Base-by-base conservation (phyloP, 2,329 filamentous ascomycete species). In the Talaromyces funiculosus region DNA sequence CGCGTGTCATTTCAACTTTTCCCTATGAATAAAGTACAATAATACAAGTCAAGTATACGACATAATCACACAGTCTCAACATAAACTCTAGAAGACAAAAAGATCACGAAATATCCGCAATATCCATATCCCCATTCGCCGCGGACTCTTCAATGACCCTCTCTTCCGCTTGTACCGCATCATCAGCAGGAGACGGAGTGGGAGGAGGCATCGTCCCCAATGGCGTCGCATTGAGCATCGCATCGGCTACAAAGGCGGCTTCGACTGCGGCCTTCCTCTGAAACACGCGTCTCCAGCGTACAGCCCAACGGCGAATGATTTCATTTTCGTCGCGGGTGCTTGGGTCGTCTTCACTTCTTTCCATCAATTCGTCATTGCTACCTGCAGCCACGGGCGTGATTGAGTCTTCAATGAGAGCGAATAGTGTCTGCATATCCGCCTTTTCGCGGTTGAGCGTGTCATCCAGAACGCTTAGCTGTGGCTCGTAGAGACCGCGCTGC, bases 241-340 rank as follows among this genome's bases (percentile, higher is more conserved):
- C 78, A 66, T 86, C 85, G 10, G 79, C 78, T 18, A 86, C 82
- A 62, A 85, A 82, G 0, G 89, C 84, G 75, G 97, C 92, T 77
- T 97, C 92, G 14, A 97, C 90, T 2, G 90, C 90, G 14, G 85
- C 84, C 75, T 91, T 89, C 45, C 94, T 82, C 68, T 86, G 80
- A 74, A 96, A 97, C 1, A 94, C 91, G 33, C 90, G 83, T 64
- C 90, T 78, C 94, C 94, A 99, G 53, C 92, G 84, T 70, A 85
- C 84, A 0, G 89, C 92, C 94, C 94, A 97, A 55, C 84, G 82
- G 64, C 84, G 83, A 61, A 96, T 83, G 65, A 92, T 79, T 62
- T 82, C 82, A 66, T 88, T 84, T 33, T 84, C 81, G 37, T 82
- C 82, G 16, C 53, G 53, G 31, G 67, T 75, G 71, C 63, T 75